Evolutionary conservation across 225 moss, liverwort and hornwort genomes (phyloP).

Genomic region (Lunularia cruciata): DNA sequence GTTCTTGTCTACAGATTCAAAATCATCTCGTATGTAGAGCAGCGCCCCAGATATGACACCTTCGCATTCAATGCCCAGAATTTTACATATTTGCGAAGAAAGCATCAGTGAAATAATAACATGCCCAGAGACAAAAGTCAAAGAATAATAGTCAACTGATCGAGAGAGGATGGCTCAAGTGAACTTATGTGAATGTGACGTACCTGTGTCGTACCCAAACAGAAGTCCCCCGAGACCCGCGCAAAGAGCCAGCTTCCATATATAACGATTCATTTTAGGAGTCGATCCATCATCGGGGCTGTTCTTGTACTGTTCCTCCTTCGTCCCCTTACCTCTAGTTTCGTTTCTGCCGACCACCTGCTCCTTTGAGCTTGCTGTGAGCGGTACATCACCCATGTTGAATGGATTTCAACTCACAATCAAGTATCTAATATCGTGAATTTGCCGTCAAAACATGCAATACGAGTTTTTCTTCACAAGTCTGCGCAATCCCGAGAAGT

Average conservation of each 20-base stretch:
- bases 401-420: no score
- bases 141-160: no score
- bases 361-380: background rate
- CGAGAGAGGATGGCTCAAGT: no score
- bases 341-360: no score
- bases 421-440: no score
- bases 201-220: constrained; percentile 96
- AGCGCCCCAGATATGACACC: constrained; percentile 96
- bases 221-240: constrained; percentile 91
- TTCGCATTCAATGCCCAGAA: constrained; percentile 24
- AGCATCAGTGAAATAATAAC: no score
- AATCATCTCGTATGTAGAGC: constrained; percentile 92
- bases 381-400: background rate
- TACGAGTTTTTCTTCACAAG: no score
- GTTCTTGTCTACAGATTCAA: constrained; percentile 61
- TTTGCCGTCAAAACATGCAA: no score
- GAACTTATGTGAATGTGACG: no score
- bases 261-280: constrained; percentile 7
- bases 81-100: background rate
- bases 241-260: constrained; percentile 49
- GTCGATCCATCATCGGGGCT: background rate
- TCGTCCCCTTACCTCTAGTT: no score
- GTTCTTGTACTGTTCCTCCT: background rate
- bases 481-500: no score
- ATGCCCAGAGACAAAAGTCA: no score